Evolutionary conservation across 129 eudicot genomes (phyloP), one percentile per base, ranked within the genome.

Genomic region (Chrysanthemum lavandulifolium): DNA sequence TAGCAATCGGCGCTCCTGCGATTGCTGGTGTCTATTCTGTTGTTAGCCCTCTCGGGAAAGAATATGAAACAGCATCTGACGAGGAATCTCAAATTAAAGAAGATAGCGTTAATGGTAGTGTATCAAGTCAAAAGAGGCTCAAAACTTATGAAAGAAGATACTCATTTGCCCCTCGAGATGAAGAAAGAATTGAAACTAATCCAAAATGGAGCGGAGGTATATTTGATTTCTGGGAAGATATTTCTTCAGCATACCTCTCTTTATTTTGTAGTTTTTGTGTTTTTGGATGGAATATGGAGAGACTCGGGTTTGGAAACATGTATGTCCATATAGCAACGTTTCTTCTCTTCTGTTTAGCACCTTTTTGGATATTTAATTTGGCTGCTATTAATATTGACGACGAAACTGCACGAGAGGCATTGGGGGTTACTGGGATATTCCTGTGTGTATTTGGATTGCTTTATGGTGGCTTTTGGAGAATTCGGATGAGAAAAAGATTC

Each of bases 241-340:
- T 94, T 21, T 94, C 98, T 18, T 66, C 83, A 72, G 96, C 98
- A 8, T 94, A 82, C 80, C 93, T 94, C 50, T 94, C 98, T 15
- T 52, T 94, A 14, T 94, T 87, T 57, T 94, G 97, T 62, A 81
- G 87, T 19, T 90, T 87, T 74, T 94, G 98, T 82, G 98, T 94
- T 73, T 94, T 94, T 10, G 98, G 98, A 21, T 90, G 98, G 98
- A 94, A 94, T 60, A 90, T 90, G 98, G 98, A 90, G 86, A 81
- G 97, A 50, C 89, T 94, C 8, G 98, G 98, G 71, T 90, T 94
- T 18, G 98, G 98, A 13, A 94, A 94, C 83, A 87, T 87, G 98
- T 94, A 94, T 25, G 98, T 94, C 49, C 98, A 94, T 73, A 90
- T 90, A 9, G 97, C 89, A 2, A 94, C 98, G 5, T 94, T 94